Evolutionary conservation across 345 rosid genomes (phyloP), one percentile per base, ranked within the genome.

Genomic region (Corchorus capsularis): DNA sequence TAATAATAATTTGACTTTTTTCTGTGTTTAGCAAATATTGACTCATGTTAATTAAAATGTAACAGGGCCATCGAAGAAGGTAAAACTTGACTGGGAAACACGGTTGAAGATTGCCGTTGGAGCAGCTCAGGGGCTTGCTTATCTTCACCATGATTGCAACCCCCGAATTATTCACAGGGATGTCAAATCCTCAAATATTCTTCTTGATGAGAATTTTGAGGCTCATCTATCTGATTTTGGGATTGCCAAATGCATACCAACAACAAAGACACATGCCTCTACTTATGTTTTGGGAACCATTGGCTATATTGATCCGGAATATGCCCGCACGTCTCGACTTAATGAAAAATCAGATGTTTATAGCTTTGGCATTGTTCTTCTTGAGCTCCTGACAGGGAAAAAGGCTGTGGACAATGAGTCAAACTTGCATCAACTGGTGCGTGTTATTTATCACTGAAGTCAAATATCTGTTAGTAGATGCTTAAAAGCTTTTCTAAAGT

Each of bases 261-360:
- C 92, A 5, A 81, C 92, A 16, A 91, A 85, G 76, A 64, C 99
- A 1, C 93, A 96, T 82, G 89, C 97, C 11, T 93, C 97, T 0
- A 96, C 99, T 9, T 89, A 60, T 76, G 96, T 96, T 75, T 81
- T 93, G 41, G 99, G 99, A 72, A 96, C 99, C 0, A 91, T 96
- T 59, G 99, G 99, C 72, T 96, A 96, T 71, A 96, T 96, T 69
- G 99, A 96, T 64, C 99, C 99, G 0, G 99, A 92, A 80, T 96
- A 96, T 87, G 99, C 99, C 13, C 85, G 92, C 9, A 96, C 97
- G 9, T 93, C 96, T 0, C 87, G 93, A 37, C 83, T 93, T 22
- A 96, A 85, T 63, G 99, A 96, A 67, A 96, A 92, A 49, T 96
- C 99, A 1, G 99, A 96, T 81, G 91, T 96, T 32, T 96, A 96